phyloP scores from a whole-genome alignment of 192 early-diverging fungal species.

The Radiomyces spectabilis region DNA sequence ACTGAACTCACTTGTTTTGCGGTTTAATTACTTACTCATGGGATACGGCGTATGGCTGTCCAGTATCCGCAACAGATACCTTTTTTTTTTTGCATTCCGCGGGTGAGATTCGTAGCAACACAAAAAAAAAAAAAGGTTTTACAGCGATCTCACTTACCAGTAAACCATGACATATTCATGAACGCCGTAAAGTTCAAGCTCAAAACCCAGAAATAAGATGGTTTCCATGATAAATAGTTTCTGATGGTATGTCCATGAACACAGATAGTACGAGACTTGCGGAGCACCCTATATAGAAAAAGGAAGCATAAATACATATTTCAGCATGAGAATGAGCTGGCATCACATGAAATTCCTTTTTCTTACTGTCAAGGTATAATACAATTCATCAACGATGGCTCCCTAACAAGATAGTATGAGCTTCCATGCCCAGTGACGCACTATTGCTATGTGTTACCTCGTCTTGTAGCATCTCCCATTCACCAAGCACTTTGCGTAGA shows the following conservation, averaged over 20 bases:
- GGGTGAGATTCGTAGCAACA: too few species aligned
- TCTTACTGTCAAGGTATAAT: too few species aligned
- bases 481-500: constrained; percentile 43
- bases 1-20: too few species aligned
- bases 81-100: too few species aligned
- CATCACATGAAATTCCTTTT: constrained; percentile 5
- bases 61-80: constrained; percentile 6
- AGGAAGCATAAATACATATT: background rate
- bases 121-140: too few species aligned
- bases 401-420: background rate
- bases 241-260: constrained; percentile 60
- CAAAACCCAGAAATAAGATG: constrained; percentile 53
- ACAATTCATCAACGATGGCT: constrained; percentile 13
- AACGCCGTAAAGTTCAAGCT: constrained; percentile 57
- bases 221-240: constrained; percentile 50
- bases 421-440: background rate
- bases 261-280: too few species aligned
- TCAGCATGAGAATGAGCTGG: background rate
- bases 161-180: constrained; percentile 60
- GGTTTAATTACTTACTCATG: too few species aligned
- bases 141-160: constrained; percentile 35
- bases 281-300: too few species aligned
- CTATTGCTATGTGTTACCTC: constrained; percentile 25
- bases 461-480: constrained; percentile 53
- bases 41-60: background rate